These are phyloP conservation scores for Phytophthora macrochlamydospora DNA, from an alignment of 352 stramenopile species.

Conservation along the genomic window DNA sequence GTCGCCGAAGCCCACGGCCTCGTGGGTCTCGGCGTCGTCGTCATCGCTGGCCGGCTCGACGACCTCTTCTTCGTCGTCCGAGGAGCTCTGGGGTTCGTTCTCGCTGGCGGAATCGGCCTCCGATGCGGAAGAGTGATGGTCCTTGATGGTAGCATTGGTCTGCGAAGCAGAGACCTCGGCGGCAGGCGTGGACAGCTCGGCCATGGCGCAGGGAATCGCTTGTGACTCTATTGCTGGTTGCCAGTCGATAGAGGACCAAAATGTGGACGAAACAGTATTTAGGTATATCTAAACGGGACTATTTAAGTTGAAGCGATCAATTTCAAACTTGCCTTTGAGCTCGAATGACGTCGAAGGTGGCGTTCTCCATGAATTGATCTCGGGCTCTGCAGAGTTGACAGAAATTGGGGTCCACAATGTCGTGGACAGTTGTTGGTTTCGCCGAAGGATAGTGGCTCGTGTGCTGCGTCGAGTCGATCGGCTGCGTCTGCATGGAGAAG, in stretches of 20 bases:
- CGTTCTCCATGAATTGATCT: neutral
- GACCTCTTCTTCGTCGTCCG: slow-evolving; percentile 29
- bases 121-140: neutral
- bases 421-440: neutral
- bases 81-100: slow-evolving; percentile 3
- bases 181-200: slow-evolving; percentile 7
- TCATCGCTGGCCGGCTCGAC: slow-evolving; percentile 25
- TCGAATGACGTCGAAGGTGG: neutral
- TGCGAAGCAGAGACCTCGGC: neutral
- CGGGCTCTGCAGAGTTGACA: neutral
- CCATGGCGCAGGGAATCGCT: slow-evolving; percentile 6
- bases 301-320: neutral
- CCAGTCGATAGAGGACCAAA: slow-evolving; percentile 16
- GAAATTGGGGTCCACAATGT: neutral
- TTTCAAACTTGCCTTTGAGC: neutral
- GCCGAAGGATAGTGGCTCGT: too few species aligned
- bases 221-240: neutral
- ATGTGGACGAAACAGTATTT: neutral
- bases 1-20: slow-evolving; percentile 82
- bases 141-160: slow-evolving; percentile 3
- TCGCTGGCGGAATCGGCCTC: slow-evolving; percentile 13
- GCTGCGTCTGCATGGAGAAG: too few species aligned
- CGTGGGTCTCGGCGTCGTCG: slow-evolving; percentile 45
- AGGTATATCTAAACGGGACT: neutral
- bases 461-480: too few species aligned